Evolutionary conservation across 2,329 filamentous ascomycete genomes (phyloP).

Genomic region (Xylaria polymorpha): DNA sequence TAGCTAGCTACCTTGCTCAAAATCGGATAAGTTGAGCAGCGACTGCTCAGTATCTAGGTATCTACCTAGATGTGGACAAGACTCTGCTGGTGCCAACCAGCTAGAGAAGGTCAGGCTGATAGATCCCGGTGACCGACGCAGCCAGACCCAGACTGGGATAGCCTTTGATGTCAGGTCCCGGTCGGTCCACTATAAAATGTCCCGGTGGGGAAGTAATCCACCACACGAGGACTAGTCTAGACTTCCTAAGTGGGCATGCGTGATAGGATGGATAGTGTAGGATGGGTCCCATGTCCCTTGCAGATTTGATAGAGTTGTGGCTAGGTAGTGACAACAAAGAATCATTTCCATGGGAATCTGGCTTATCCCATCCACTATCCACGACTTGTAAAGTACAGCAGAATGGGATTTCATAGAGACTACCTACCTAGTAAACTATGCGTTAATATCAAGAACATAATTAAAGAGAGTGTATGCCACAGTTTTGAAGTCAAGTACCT

Average conservation of each 20-base stretch:
- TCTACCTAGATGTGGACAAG: neutral
- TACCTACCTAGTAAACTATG: neutral
- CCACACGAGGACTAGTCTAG: neutral
- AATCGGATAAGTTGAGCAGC: slow-evolving; percentile 13
- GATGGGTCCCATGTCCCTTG: no score
- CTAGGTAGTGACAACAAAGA: slow-evolving; percentile 6
- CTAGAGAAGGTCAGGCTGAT: slow-evolving; percentile 33
- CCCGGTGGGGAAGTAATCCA: slow-evolving; percentile 2
- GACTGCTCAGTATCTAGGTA: neutral
- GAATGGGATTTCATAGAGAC: neutral
- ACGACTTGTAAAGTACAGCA: neutral
- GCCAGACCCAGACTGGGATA: slow-evolving; percentile 5
- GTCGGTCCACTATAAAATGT: slow-evolving; percentile 24
- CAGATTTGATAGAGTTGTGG: neutral
- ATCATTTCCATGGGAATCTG: neutral
- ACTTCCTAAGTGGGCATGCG: neutral
- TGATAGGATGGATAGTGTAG: neutral
- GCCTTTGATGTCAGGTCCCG: slow-evolving; percentile 21
- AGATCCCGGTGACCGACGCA: slow-evolving; percentile 19
- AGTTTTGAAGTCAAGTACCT: neutral
- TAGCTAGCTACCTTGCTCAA: neutral
- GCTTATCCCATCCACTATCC: neutral
- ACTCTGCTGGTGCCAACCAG: slow-evolving; percentile 5
- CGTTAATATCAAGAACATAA: neutral
- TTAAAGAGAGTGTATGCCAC: neutral